Conservation (phyloP, 2,329 filamentous ascomycete genomes). For the Sarocladium strictum region DNA sequence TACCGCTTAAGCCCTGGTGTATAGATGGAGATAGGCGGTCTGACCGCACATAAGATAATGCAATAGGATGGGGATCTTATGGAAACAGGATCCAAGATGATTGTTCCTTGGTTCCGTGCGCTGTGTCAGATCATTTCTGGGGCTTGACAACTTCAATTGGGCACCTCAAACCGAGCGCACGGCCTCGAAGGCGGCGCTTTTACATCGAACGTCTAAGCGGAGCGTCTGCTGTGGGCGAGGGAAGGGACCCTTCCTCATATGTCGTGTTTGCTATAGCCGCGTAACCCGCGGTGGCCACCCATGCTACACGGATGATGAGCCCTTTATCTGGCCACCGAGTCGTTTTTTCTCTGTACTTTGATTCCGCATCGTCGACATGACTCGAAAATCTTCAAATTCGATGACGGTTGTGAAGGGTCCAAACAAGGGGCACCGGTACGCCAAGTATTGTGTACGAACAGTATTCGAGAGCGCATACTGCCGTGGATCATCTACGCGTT, state of each 20-base stretch:
- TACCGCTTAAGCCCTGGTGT: background rate
- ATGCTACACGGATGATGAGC: background rate
- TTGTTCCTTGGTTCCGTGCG: background rate
- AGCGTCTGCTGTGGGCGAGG: background rate
- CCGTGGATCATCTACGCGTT: background rate
- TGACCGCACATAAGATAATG: background rate
- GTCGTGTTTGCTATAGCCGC: background rate
- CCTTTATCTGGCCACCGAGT: background rate
- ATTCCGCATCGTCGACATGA: background rate
- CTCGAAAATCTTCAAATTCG: constrained; percentile 1
- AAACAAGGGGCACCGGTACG: background rate
- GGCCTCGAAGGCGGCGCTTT: background rate
- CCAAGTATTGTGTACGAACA: background rate
- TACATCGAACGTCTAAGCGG: background rate
- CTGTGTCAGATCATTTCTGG: background rate
- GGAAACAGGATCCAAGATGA: background rate
- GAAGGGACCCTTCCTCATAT: background rate
- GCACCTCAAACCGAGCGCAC: constrained; percentile 1
- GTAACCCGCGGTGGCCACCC: background rate
- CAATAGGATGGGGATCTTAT: constrained; percentile 3
- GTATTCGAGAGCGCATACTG: no score
- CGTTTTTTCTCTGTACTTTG: background rate
- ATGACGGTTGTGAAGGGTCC: background rate
- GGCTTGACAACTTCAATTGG: background rate
- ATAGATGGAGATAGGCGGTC: background rate